Evolutionary conservation across 768 basidiomycete genomes (phyloP).

Genomic region (Amanita brunnescens): DNA sequence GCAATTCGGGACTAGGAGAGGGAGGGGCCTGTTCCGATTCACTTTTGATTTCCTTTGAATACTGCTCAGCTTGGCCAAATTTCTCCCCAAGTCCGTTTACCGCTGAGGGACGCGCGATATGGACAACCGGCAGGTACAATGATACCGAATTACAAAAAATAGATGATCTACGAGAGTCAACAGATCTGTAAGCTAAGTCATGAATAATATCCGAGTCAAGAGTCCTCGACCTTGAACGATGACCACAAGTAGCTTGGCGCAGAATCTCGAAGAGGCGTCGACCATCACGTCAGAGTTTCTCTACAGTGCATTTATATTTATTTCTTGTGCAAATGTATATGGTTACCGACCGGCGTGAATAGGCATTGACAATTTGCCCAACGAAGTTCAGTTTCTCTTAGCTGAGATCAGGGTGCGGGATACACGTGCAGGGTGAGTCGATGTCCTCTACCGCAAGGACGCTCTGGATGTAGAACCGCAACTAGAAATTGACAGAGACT

Average conservation of each 20-base stretch:
- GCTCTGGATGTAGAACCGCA: slow-evolving; percentile 26
- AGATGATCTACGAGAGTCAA: too few species aligned
- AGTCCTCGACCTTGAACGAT: neutral
- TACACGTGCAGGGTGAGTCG: slow-evolving; percentile 31
- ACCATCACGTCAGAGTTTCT: slow-evolving; percentile 48
- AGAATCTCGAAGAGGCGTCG: slow-evolving; percentile 44
- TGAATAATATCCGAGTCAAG: too few species aligned
- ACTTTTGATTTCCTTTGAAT: too few species aligned
- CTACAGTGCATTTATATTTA: slow-evolving; percentile 31
- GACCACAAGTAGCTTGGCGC: slow-evolving; percentile 8
- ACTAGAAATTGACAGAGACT: slow-evolving; percentile 40
- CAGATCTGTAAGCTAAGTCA: too few species aligned
- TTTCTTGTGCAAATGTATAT: neutral
- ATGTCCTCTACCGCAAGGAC: neutral
- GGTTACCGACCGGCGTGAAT: neutral
- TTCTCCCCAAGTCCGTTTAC: too few species aligned
- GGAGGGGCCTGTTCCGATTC: too few species aligned
- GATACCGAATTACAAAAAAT: too few species aligned
- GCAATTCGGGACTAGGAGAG: too few species aligned
- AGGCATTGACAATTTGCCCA: slow-evolving; percentile 49
- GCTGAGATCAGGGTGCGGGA: slow-evolving; percentile 45
- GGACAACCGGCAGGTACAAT: too few species aligned
- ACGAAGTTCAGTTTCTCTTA: slow-evolving; percentile 42
- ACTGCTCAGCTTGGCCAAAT: too few species aligned
- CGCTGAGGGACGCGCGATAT: too few species aligned